phyloP scores from a whole-genome alignment of 495 filamentous ascomycete genomes.

The Podospora pseudoanserina region DNA sequence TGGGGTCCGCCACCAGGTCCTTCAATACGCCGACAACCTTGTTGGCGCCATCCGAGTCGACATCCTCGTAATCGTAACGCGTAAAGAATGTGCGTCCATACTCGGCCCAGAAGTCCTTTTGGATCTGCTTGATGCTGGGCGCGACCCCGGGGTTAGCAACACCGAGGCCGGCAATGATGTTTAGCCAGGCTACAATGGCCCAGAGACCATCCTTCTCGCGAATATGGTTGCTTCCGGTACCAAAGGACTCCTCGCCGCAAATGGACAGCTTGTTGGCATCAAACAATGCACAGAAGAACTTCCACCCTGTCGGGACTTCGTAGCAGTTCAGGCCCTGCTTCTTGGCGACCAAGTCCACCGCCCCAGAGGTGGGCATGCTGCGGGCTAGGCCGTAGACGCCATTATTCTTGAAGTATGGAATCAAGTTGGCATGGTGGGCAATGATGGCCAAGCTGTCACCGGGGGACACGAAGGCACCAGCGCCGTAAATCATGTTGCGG shows the following conservation, averaged over 20 bases:
- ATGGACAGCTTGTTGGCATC: slow-evolving; percentile 97
- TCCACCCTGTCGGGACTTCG: slow-evolving; percentile 98
- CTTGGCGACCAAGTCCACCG: slow-evolving; percentile 91
- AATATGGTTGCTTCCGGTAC: slow-evolving; percentile 98
- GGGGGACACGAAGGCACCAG: slow-evolving; percentile 91
- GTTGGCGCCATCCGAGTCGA: slow-evolving; percentile 83
- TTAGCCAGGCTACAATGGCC: slow-evolving; percentile 96
- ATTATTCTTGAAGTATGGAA: slow-evolving; percentile 96
- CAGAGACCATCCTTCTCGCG: slow-evolving; percentile 98
- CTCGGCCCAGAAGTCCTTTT: slow-evolving; percentile 93
- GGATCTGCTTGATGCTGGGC: slow-evolving; percentile 90
- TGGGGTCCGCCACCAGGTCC: slow-evolving; percentile 60
- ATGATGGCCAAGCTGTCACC: slow-evolving; percentile 97
- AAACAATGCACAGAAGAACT: slow-evolving; percentile 99
- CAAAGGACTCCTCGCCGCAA: slow-evolving; percentile 97
- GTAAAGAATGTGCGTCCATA: slow-evolving; percentile 99
- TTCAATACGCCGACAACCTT: slow-evolving; percentile 77
- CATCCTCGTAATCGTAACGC: slow-evolving; percentile 95
- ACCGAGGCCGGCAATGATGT: slow-evolving; percentile 94
- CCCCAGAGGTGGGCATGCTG: slow-evolving; percentile 94
- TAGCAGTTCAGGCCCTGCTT: slow-evolving; percentile 89
- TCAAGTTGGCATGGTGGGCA: slow-evolving; percentile 88
- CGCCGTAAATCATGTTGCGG: slow-evolving; percentile 99
- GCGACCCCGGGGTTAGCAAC: slow-evolving; percentile 68
- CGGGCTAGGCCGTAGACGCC: slow-evolving; percentile 93